Evolutionary conservation across 345 rosid genomes (phyloP), one percentile per base, ranked within the genome.

Genomic region (Carallia brachiata): DNA sequence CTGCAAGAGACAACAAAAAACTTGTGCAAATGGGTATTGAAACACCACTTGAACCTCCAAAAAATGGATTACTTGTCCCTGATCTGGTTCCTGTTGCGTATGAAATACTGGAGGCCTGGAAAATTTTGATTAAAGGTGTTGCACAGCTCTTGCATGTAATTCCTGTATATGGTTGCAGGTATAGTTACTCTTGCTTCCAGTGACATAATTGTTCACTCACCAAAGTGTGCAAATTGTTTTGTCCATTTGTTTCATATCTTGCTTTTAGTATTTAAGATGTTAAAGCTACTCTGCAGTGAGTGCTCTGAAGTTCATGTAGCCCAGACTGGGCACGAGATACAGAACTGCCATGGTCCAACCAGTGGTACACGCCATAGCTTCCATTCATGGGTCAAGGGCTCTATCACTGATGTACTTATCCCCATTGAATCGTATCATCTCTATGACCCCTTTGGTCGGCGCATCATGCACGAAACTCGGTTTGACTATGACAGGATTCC

Each of bases 341-440:
- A 73, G 78, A 81, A 83, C 52, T 94, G 96, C 74, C 75, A 34
- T 15, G 96, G 96, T 70, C 31, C 81, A 71, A 74, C 79, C 5
- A 80, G 69, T 60, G 47, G 75, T 34, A 75, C 68, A 50, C 86
- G 92, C 23, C 86, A 60, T 62, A 78, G 96, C 71, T 78, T 77
- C 48, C 97, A 91, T 72, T 77, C 82, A 50, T 91, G 94, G 98
- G 86, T 87, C 65, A 89, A 72, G 72, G 96, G 91, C 40, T 86
- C 92, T 48, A 75, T 91, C 66, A 83, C 80, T 71, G 96, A 93
- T 54, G 48, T 91, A 64, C 88, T 91, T 36, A 23, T 91, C 62
- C 92, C 97, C 27, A 84, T 93, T n/a, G 98, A 93, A 69, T 87
- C 96, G 3, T 93, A 93, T 69, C 98, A 89, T 80, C 83, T 88